A percentile compares a stretch with the other conserved stretches of the same genome.
Conservation (phyloP, 192 early-diverging fungal genomes). For the Coemansia sp. region DNA sequence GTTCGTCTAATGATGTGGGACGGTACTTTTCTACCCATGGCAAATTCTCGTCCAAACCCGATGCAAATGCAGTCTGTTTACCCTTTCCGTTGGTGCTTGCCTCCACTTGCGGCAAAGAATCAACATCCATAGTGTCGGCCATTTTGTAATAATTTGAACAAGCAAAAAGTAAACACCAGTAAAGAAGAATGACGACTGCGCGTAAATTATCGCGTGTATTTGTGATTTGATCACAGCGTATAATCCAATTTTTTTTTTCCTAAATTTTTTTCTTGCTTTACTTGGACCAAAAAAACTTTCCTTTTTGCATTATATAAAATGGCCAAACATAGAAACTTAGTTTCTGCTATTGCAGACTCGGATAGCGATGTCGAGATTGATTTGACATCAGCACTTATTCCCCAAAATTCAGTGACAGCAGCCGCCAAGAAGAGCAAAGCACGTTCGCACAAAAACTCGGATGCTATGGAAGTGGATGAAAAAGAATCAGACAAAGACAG, state of each 20-base stretch:
- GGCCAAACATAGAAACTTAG: background rate
- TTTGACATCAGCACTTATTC: constrained; percentile 50
- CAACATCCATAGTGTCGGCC: constrained; percentile 51
- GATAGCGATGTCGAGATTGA: constrained; percentile 52
- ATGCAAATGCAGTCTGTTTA: constrained; percentile 30
- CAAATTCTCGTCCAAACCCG: constrained; percentile 20
- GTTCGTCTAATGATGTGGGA: constrained; percentile 79
- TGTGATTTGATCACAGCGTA: background rate
- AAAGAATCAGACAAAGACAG: constrained; percentile 9
- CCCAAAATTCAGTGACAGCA: constrained; percentile 17
- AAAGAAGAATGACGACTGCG: no score
- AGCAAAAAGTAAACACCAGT: background rate
- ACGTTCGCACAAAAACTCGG: background rate
- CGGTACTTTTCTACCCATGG: constrained; percentile 97
- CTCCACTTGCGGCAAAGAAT: constrained; percentile 11
- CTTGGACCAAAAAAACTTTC: background rate
- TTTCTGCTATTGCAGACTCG: constrained; percentile 12
- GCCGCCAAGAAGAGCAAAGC: constrained; percentile 11
- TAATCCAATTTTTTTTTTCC: background rate
- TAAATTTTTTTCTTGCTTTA: constrained; percentile 5
- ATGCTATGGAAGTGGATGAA: background rate
- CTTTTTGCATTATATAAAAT: background rate
- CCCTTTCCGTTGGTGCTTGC: constrained; percentile 27
- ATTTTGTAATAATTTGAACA: constrained; percentile 15
- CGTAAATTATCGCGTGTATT: background rate